A percentile compares a stretch with the other conserved stretches of the same genome.
Conservation (phyloP, 2,329 filamentous ascomycete species). For the Emmonsia crescens region DNA sequence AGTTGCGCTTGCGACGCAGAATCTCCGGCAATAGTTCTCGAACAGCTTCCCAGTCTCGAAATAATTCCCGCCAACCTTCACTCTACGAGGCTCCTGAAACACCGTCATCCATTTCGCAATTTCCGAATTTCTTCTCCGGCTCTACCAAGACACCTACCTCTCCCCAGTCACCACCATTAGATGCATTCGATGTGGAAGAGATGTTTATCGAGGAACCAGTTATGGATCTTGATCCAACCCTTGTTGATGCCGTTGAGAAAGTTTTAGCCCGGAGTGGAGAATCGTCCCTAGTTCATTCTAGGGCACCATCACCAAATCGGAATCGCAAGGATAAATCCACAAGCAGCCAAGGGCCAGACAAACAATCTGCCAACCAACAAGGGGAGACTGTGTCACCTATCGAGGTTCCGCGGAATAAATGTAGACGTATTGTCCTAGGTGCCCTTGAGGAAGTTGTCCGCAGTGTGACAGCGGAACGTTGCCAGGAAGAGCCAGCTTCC, state of each 20-base stretch:
- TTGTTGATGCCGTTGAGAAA: constrained; percentile 48
- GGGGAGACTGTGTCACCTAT: constrained; percentile 22
- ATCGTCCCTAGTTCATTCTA: constrained; percentile 31
- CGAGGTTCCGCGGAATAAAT: constrained; percentile 42
- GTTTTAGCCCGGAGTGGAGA: constrained; percentile 38
- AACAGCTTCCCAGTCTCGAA: constrained; percentile 15
- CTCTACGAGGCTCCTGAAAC: constrained; percentile 19
- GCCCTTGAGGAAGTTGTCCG: constrained; percentile 47
- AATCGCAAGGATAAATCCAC: constrained; percentile 24
- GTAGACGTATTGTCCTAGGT: constrained; percentile 44
- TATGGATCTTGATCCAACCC: constrained; percentile 47
- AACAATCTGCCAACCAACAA: constrained; percentile 5
- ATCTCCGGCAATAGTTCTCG: constrained; percentile 21
- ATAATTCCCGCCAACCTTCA: constrained; percentile 16
- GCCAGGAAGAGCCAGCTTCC: constrained; percentile 29
- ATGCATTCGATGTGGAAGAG: constrained; percentile 32
- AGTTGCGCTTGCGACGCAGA: constrained; percentile 43
- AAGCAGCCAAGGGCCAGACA: constrained; percentile 13
- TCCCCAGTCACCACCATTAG: not conserved
- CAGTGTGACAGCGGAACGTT: constrained; percentile 41
- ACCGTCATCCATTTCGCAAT: constrained; percentile 17
- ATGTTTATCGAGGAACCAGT: constrained; percentile 44
- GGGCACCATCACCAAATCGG: constrained; percentile 32
- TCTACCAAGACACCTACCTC: constrained; percentile 5
- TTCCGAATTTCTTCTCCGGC: constrained; percentile 20